Conservation (phyloP, 192 early-diverging fungal species). For the Coemansia sp. region DNA sequence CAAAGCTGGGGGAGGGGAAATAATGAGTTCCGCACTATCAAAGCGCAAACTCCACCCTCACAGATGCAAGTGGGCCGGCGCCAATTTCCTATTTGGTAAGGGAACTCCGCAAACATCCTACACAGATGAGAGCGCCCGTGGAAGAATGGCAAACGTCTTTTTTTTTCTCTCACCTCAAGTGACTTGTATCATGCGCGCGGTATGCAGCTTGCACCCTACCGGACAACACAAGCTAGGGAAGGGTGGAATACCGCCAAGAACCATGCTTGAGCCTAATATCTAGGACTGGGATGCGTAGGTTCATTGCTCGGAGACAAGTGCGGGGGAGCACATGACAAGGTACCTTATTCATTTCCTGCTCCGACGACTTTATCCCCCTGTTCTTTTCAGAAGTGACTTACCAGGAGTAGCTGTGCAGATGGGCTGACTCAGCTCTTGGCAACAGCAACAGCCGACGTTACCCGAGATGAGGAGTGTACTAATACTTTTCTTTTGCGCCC, state of each 20-base stretch:
- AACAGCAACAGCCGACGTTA: neutral
- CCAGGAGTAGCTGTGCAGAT: neutral
- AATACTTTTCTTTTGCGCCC: neutral
- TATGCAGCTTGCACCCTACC: neutral
- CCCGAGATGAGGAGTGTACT: neutral
- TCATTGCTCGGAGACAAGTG: neutral
- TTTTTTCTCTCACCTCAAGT: neutral
- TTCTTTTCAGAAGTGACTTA: neutral
- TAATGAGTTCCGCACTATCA: neutral
- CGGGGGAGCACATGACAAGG: conserved; percentile 4
- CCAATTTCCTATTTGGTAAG: conserved; percentile 3
- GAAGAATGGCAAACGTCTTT: neutral
- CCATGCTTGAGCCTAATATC: neutral
- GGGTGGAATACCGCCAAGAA: neutral
- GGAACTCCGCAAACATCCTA: conserved; percentile 6
- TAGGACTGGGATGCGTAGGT: neutral
- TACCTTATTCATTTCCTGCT: neutral
- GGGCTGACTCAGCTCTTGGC: neutral
- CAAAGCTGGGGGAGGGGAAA: neutral
- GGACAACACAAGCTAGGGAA: neutral
- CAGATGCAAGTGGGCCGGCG: conserved; percentile 2
- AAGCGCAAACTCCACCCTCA: conserved; percentile 1
- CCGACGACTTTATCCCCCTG: neutral
- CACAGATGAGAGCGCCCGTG: neutral
- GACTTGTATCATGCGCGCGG: neutral